These are phyloP conservation scores for Aspergillus bridgeri DNA, from an alignment of 495 filamentous ascomycete genomes.

Conservation along the genomic window DNA sequence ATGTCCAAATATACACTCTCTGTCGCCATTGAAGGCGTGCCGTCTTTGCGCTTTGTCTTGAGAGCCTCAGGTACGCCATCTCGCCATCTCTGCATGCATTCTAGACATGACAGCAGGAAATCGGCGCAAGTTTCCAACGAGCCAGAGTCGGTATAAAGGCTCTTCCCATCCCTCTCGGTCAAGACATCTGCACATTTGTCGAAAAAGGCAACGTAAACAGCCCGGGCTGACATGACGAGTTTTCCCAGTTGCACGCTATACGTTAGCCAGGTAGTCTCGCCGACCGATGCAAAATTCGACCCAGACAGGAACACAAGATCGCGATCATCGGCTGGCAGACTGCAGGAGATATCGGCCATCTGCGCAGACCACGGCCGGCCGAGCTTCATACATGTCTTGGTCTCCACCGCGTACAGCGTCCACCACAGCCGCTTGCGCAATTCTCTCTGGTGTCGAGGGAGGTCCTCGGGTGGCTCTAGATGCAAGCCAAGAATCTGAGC, in stretches of 20 bases:
- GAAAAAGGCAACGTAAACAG: constrained; percentile 37
- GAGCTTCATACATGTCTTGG: constrained; percentile 47
- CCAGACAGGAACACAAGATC: too few species aligned
- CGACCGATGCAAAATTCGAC: too few species aligned
- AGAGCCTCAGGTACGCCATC: constrained; percentile 34
- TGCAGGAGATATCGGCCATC: constrained; percentile 12
- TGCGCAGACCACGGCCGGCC: constrained; percentile 49
- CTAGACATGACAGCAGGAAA: constrained; percentile 26
- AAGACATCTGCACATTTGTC: constrained; percentile 11
- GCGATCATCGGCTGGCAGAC: constrained; percentile 23
- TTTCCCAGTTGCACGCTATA: constrained; percentile 37
- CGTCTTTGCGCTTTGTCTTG: constrained; percentile 30
- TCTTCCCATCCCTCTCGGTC: too few species aligned
- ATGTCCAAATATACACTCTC: background rate
- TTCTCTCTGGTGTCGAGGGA: constrained; percentile 10
- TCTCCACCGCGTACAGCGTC: constrained; percentile 41
- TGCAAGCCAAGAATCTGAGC: constrained; percentile 54
- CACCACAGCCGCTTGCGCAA: too few species aligned
- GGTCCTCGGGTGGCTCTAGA: constrained; percentile 30
- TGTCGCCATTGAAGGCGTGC: background rate
- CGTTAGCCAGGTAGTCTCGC: constrained; percentile 37
- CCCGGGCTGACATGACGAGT: constrained; percentile 36
- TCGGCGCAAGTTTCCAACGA: constrained; percentile 23
- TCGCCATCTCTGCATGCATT: constrained; percentile 31
- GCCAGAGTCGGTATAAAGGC: constrained; percentile 4